Percentiles rank a stretch among this genome's conserved stretches.
Evolutionary conservation across 1,284 basidiomycete species (phyloP).

Genomic region (Malassezia globosa): DNA sequence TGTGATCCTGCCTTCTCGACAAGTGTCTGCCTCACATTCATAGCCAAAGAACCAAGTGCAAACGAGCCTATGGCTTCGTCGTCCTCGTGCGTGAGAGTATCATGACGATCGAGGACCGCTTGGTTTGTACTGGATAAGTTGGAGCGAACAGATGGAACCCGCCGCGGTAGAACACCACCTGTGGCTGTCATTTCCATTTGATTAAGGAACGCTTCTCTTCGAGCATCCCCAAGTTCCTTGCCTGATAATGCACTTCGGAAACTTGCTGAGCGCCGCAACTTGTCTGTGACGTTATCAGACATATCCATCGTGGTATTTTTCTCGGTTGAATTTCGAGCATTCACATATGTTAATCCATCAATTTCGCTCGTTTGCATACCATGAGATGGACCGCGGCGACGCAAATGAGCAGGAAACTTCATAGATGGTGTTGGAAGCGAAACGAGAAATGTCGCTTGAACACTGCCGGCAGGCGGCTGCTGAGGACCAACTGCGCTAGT

Average conservation of each 20-base stretch:
- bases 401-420: constrained; percentile 4
- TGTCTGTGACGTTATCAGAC: neutral
- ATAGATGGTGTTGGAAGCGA: constrained; percentile 4
- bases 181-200: neutral
- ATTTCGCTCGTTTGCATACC: neutral
- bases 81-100: neutral
- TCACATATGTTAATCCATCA: too few relatives aligned
- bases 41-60: constrained; percentile 6
- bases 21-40: neutral
- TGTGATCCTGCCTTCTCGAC: neutral
- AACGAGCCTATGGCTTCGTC: constrained; percentile 5
- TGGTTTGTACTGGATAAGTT: neutral
- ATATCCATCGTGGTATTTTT: neutral
- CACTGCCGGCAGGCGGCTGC: neutral
- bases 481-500: neutral
- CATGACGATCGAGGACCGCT: neutral
- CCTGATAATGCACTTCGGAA: neutral
- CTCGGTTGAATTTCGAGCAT: neutral
- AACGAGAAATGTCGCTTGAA: constrained; percentile 8
- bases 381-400: neutral
- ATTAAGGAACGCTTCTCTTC: constrained; percentile 5
- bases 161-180: neutral
- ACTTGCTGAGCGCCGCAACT: neutral
- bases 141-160: neutral
- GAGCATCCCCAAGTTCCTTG: constrained; percentile 6